Percentiles rank a stretch among this genome's conserved stretches.
Evolutionary conservation across 1,139 yeast genomes (phyloP).

Genomic region (Lodderomyces beijingensis): DNA sequence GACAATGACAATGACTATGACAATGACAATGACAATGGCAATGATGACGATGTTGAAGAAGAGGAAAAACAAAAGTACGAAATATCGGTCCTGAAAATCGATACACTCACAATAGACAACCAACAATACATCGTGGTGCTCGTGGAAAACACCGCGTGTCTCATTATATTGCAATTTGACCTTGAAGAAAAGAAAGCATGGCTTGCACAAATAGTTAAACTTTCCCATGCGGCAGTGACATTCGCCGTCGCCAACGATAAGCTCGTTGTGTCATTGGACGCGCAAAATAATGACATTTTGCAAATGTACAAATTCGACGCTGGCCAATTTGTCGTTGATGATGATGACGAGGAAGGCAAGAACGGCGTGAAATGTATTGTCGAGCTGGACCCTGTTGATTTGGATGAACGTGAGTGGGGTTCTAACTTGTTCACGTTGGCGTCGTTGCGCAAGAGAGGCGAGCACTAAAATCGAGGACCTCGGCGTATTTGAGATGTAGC

Average conservation of each 20-base stretch:
- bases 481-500: too few species aligned
- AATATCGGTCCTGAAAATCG: conserved; percentile 48
- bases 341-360: too few species aligned
- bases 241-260: conserved; percentile 18
- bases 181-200: conserved; percentile 19
- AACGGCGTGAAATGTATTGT: conserved; percentile 15
- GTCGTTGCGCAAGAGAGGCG: conserved; percentile 78
- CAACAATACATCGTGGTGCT: conserved; percentile 39
- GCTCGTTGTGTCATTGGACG: conserved; percentile 47
- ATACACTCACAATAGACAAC: conserved; percentile 20
- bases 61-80: background rate
- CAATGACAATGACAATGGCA: too few species aligned
- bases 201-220: conserved; percentile 22
- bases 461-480: conserved; percentile 53
- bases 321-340: background rate
- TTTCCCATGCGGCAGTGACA: conserved; percentile 24
- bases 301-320: conserved; percentile 20
- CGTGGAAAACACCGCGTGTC: conserved; percentile 53
- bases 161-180: conserved; percentile 39
- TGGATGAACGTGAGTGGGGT: conserved; percentile 41
- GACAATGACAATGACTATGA: too few species aligned
- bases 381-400: conserved; percentile 28
- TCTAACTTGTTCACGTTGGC: conserved; percentile 63
- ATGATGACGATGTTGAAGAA: too few species aligned
- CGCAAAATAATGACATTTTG: conserved; percentile 23